These are phyloP conservation scores for Ceratocystis lukuohia DNA, from an alignment of 2,329 filamentous ascomycete genomes.

Conservation along the genomic window DNA sequence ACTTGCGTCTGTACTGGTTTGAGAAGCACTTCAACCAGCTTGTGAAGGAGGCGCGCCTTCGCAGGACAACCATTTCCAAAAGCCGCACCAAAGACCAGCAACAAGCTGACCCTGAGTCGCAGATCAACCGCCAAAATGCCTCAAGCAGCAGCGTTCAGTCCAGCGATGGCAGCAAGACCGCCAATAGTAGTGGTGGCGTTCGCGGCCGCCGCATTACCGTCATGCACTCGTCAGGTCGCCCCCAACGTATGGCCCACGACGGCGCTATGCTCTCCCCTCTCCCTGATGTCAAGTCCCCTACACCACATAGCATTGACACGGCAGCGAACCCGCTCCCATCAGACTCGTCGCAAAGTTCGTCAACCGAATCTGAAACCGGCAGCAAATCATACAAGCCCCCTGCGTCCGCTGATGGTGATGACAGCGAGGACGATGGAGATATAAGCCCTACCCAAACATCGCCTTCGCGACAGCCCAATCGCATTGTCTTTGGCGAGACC, in stretches of 20 bases:
- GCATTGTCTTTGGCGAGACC: constrained; percentile 56
- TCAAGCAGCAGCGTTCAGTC: constrained; percentile 9
- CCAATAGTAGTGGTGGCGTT: constrained; percentile 37
- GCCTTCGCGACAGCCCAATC: constrained; percentile 5
- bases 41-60: constrained; percentile 55
- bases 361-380: constrained; percentile 10
- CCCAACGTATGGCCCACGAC: constrained; percentile 48
- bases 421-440: constrained; percentile 2
- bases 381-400: constrained; percentile 11
- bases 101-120: constrained; percentile 23
- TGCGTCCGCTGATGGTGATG: constrained; percentile 6
- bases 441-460: constrained; percentile 10
- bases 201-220: constrained; percentile 53
- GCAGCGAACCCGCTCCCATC: constrained; percentile 21
- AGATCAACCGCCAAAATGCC: constrained; percentile 19
- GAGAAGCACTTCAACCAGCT: constrained; percentile 87
- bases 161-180: neutral
- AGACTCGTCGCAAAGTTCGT: constrained; percentile 9
- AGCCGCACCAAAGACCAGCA: constrained; percentile 28
- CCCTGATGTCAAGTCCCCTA: constrained; percentile 22
- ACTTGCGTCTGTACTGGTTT: constrained; percentile 92
- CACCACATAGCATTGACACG: constrained; percentile 29
- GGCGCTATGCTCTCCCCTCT: constrained; percentile 29
- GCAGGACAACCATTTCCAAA: constrained; percentile 52
- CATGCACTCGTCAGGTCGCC: constrained; percentile 42